phyloP scores from a whole-genome alignment of 495 filamentous ascomycete genomes.

The Cudoniella acicularis region DNA sequence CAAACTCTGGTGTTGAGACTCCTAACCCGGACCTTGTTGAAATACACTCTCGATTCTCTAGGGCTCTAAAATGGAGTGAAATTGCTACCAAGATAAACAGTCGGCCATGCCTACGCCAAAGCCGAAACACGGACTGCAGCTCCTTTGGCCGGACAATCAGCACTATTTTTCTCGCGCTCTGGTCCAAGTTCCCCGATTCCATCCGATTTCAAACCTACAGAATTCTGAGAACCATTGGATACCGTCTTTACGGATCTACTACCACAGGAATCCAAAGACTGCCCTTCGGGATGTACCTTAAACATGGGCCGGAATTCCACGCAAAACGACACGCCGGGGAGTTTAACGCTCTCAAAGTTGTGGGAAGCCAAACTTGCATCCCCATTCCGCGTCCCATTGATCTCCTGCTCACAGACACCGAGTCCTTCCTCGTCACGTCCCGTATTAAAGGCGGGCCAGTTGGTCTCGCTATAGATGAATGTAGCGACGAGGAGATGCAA shows the following conservation, averaged over 20 bases:
- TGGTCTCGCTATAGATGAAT: no score
- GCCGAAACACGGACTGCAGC: no score
- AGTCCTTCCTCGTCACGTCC: no score
- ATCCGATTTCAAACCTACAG: conserved; percentile 22
- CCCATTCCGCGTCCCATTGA: no score
- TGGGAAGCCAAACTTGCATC: no score
- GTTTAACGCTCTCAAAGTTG: no score
- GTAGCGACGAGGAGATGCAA: no score
- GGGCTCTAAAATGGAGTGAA: background rate
- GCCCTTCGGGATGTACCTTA: conserved; percentile 34
- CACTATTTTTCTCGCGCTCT: conserved; percentile 12
- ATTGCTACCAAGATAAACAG: background rate
- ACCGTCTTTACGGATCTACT: conserved; percentile 19
- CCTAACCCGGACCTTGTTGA: background rate
- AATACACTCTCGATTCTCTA: conserved; percentile 3
- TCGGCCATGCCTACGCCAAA: background rate
- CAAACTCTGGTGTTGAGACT: background rate
- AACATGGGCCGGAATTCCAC: conserved; percentile 12
- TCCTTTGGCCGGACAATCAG: no score
- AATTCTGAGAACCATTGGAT: conserved; percentile 22
- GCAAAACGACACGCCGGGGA: no score
- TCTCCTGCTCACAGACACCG: no score
- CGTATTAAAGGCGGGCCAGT: no score
- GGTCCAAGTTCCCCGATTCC: conserved; percentile 19
- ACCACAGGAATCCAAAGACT: conserved; percentile 23